A percentile compares a stretch with the other conserved stretches of the same genome.
These are phyloP conservation scores for Plasmodium yoelii DNA, from an alignment of 169 alveolate species.

Conservation along the genomic window DNA sequence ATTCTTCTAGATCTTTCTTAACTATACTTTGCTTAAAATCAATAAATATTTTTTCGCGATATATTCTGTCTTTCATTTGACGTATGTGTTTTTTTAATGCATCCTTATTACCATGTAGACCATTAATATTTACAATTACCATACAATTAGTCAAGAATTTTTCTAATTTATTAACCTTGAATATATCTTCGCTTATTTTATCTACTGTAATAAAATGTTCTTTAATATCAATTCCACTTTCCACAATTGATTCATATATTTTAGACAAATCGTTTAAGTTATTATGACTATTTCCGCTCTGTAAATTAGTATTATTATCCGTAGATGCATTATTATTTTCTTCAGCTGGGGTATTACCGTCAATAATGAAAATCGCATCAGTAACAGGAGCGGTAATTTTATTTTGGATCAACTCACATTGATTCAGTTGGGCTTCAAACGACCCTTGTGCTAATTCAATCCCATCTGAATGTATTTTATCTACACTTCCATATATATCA, in stretches of 20 bases:
- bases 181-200: not conserved
- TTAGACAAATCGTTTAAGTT: not conserved
- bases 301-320: not conserved
- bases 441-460: not conserved
- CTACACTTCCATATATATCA: conserved; percentile 14
- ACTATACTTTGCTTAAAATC: conserved; percentile 31
- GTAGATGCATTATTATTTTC: no score
- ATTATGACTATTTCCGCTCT: not conserved
- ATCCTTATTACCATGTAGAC: not conserved
- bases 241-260: conserved; percentile 3
- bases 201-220: conserved; percentile 30
- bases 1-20: conserved; percentile 24
- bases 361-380: no score
- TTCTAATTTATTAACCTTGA: conserved; percentile 19
- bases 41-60: not conserved
- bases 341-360: no score
- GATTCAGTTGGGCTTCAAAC: no score
- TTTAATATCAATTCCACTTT: conserved; percentile 11
- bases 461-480: not conserved
- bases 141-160: conserved; percentile 27
- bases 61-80: not conserved
- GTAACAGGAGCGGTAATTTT: no score
- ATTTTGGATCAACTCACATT: no score
- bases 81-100: not conserved
- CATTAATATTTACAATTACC: not conserved